These are phyloP conservation scores for Scytalidium lignicola DNA, from an alignment of 2,329 filamentous ascomycete species.

Conservation along the genomic window DNA sequence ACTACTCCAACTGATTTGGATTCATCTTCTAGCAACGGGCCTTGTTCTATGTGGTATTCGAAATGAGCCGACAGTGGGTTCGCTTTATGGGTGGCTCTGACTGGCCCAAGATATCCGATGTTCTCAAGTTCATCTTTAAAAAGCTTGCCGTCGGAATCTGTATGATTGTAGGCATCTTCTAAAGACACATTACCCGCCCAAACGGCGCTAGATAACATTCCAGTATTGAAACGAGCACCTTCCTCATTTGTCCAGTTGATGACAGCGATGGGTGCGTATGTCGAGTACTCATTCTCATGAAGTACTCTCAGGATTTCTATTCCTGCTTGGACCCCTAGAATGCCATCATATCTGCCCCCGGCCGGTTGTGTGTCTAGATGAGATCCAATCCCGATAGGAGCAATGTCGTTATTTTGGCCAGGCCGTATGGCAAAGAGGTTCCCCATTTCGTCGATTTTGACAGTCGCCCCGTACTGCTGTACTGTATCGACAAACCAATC, in stretches of 20 bases:
- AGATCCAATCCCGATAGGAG: conserved; percentile 62
- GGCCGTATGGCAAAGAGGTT: conserved; percentile 70
- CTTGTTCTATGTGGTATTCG: conserved; percentile 79
- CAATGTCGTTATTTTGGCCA: conserved; percentile 46
- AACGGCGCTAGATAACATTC: too few species aligned
- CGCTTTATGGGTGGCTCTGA: conserved; percentile 47
- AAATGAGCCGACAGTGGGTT: conserved; percentile 69
- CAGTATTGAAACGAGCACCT: conserved; percentile 40
- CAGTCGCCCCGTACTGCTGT: conserved; percentile 55
- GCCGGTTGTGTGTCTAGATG: conserved; percentile 56
- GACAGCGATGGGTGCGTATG: conserved; percentile 43
- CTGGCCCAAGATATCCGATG: conserved; percentile 62
- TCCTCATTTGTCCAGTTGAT: conserved; percentile 17
- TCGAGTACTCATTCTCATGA: conserved; percentile 60
- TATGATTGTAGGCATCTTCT: too few species aligned
- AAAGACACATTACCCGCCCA: too few species aligned
- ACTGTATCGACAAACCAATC: conserved; percentile 67
- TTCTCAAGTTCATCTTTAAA: conserved; percentile 60
- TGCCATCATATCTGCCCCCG: conserved; percentile 66
- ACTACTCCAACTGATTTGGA: conserved; percentile 62
- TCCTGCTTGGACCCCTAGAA: conserved; percentile 65
- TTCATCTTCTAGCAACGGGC: conserved; percentile 61
- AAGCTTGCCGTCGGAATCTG: too few species aligned
- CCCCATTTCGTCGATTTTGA: conserved; percentile 68
- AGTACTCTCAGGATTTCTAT: conserved; percentile 65